Evolutionary conservation across 78 protist species (phyloP).

Genomic region (Dictyostelium capitatum): DNA sequence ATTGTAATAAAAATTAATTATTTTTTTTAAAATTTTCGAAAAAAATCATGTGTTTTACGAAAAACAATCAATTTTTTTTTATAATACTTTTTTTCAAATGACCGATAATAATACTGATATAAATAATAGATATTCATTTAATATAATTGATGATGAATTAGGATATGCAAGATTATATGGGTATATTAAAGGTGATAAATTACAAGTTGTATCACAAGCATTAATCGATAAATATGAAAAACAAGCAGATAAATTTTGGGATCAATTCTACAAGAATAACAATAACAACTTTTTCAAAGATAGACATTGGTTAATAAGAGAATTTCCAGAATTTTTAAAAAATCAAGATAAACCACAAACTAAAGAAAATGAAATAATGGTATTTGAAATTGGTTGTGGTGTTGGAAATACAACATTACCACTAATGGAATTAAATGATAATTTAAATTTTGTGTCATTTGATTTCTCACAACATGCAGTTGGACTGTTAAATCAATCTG

Average conservation of each 20-base stretch:
- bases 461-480: constrained; percentile 84
- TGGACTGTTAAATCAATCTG: constrained; percentile 31
- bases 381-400: constrained; percentile 92
- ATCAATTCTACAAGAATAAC: constrained; percentile 85
- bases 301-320: constrained; percentile 85
- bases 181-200: constrained; percentile 24
- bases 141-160: constrained; percentile 61
- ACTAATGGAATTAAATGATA: constrained; percentile 47
- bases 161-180: constrained; percentile 81
- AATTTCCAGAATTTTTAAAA: constrained; percentile 60
- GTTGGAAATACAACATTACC: constrained; percentile 90
- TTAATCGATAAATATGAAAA: constrained; percentile 82
- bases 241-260: constrained; percentile 85
- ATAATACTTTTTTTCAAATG: background rate
- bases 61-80: no score
- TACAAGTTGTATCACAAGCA: constrained; percentile 24
- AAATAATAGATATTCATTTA: constrained; percentile 12
- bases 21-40: no score
- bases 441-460: constrained; percentile 39
- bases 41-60: no score
- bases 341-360: background rate
- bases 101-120: no score
- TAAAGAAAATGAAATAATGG: background rate
- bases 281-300: constrained; percentile 80
- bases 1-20: no score